Evolutionary conservation across 805 yeast species (phyloP).

Genomic region (fission yeast (Schizosaccharomyces pombe)): DNA sequence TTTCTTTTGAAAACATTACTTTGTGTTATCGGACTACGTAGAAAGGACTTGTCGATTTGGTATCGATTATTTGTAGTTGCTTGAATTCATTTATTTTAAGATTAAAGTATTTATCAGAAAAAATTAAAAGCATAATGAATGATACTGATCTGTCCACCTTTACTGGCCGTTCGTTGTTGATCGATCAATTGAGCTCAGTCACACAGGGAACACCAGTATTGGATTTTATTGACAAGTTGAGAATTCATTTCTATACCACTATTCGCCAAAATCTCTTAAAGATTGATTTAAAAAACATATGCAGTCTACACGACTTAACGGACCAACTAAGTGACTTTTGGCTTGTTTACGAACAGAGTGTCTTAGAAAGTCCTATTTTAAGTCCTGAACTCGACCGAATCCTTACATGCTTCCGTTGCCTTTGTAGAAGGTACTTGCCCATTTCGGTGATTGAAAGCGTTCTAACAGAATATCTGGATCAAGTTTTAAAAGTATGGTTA

Average conservation of each 20-base stretch:
- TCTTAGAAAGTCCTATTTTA: not conserved
- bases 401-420: not conserved
- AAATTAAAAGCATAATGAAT: too few species aligned
- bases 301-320: not conserved
- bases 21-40: too few species aligned
- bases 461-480: not conserved
- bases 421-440: not conserved
- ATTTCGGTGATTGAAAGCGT: not conserved
- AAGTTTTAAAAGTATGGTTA: not conserved
- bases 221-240: not conserved
- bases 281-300: not conserved
- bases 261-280: not conserved
- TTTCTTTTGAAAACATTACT: too few species aligned
- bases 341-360: not conserved
- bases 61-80: too few species aligned
- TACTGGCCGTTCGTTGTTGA: too few species aligned
- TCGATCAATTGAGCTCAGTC: too few species aligned
- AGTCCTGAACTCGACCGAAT: not conserved
- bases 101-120: too few species aligned
- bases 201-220: too few species aligned
- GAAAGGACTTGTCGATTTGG: too few species aligned
- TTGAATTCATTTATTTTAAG: too few species aligned
- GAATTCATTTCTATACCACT: not conserved
- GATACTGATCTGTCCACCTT: too few species aligned
- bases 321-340: not conserved